A percentile compares a stretch with the other conserved stretches of the same genome.
phyloP scores from a whole-genome alignment of 208 protist species.

The Leishmania guyanensis region DNA sequence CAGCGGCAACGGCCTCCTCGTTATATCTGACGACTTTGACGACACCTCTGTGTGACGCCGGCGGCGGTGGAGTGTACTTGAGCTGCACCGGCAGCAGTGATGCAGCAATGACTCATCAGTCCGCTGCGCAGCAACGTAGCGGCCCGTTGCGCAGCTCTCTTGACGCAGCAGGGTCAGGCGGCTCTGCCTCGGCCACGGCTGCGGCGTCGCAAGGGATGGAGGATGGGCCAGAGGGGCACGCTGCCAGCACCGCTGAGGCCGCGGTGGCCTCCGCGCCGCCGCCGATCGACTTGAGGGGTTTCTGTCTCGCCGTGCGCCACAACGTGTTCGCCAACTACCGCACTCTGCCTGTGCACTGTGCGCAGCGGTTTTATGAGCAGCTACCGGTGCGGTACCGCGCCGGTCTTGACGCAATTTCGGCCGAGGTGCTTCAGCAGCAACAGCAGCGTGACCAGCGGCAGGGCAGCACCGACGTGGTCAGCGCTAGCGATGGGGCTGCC shows the following conservation, averaged over 20 bases:
- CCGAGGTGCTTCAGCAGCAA: conserved; percentile 21
- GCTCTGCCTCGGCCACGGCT: background rate
- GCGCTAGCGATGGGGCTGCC: background rate
- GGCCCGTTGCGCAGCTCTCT: background rate
- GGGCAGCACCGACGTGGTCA: background rate
- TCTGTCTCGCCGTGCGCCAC: conserved; percentile 13
- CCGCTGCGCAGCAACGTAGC: background rate
- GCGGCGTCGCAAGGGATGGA: background rate
- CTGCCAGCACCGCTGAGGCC: background rate
- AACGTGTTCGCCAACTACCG: conserved; percentile 73
- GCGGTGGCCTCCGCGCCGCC: background rate
- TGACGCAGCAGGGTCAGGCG: background rate
- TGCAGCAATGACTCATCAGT: background rate
- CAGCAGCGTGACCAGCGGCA: conserved; percentile 8
- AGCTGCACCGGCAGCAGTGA: background rate
- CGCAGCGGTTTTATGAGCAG: conserved; percentile 40
- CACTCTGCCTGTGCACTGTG: conserved; percentile 43
- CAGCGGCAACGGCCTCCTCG: background rate
- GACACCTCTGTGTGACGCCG: background rate
- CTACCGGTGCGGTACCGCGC: conserved; percentile 50
- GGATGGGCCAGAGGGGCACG: background rate
- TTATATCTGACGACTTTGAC: conserved; percentile 1
- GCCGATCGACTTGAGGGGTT: conserved; percentile 7
- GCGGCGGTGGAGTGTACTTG: background rate
- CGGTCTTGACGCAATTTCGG: conserved; percentile 59